Evolutionary conservation across 1,284 basidiomycete species (phyloP).

Genomic region (Neonothopanus nambi): DNA sequence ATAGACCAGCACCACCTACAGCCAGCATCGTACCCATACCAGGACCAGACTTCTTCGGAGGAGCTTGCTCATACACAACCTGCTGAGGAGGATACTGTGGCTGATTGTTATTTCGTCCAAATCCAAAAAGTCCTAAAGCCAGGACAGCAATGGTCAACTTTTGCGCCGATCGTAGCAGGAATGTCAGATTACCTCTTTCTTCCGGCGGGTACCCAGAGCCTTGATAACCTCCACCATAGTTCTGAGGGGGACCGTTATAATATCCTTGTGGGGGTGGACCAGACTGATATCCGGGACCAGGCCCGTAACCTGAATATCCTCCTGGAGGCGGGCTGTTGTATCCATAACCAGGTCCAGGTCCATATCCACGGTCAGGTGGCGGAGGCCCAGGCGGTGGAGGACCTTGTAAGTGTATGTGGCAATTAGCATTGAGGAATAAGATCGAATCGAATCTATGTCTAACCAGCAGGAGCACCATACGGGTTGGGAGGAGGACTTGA

Average conservation of each 20-base stretch:
- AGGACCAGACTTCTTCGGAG: constrained; percentile 35
- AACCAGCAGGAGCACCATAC: constrained; percentile 45
- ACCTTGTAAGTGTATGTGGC: constrained; percentile 29
- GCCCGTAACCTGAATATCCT: constrained; percentile 26
- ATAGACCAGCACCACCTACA: constrained; percentile 56
- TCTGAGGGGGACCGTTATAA: constrained; percentile 15
- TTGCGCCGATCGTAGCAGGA: too few relatives aligned
- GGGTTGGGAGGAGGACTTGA: constrained; percentile 36
- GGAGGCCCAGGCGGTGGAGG: constrained; percentile 26
- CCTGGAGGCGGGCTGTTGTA: constrained; percentile 23
- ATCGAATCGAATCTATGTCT: too few relatives aligned
- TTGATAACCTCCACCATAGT: constrained; percentile 17
- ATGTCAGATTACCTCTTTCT: neutral
- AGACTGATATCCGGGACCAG: constrained; percentile 12
- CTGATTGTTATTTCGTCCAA: neutral
- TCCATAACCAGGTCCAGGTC: constrained; percentile 28
- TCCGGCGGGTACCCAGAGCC: constrained; percentile 16
- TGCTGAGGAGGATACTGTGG: constrained; percentile 28
- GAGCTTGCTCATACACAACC: constrained; percentile 32
- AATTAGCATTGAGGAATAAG: constrained; percentile 27
- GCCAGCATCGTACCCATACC: constrained; percentile 42
- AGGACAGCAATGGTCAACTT: neutral
- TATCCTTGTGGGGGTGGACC: constrained; percentile 15
- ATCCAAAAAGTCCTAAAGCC: constrained; percentile 15
- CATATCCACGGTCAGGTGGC: constrained; percentile 28